Percentiles rank a stretch among this genome's conserved stretches.
Conservation (phyloP, 495 filamentous ascomycete species). For the Aspergillus indologenus region DNA sequence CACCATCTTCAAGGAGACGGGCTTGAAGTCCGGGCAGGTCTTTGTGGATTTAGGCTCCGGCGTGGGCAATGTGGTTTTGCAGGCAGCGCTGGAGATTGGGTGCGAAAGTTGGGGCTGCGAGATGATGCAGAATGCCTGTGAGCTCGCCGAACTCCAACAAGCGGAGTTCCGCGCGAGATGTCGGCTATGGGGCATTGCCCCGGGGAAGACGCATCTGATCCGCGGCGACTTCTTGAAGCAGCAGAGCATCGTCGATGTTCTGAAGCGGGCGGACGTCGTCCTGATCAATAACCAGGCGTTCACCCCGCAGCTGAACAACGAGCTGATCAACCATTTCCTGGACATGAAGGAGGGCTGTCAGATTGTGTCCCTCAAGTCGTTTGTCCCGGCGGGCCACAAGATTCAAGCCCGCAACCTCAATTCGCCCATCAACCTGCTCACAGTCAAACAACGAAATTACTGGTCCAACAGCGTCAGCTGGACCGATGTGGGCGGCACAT, state of each 20-base stretch:
- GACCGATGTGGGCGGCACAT: slow-evolving; percentile 79
- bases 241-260: slow-evolving; percentile 61
- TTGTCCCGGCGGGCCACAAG: slow-evolving; percentile 68
- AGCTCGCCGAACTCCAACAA: slow-evolving; percentile 80
- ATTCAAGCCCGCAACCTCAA: slow-evolving; percentile 66
- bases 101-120: slow-evolving; percentile 97
- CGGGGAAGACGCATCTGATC: slow-evolving; percentile 76
- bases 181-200: slow-evolving; percentile 80
- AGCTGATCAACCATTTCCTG: slow-evolving; percentile 84
- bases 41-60: slow-evolving; percentile 95
- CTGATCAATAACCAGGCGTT: slow-evolving; percentile 98
- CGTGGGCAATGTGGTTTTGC: slow-evolving; percentile 91
- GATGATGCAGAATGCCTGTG: slow-evolving; percentile 84
- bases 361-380: slow-evolving; percentile 80
- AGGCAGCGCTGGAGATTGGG: slow-evolving; percentile 89
- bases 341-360: slow-evolving; percentile 90
- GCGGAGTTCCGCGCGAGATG: slow-evolving; percentile 82
- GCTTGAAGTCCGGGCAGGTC: slow-evolving; percentile 71
- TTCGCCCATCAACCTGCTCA: slow-evolving; percentile 73
- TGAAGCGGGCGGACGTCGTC: slow-evolving; percentile 85
- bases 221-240: slow-evolving; percentile 81
- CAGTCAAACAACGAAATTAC: slow-evolving; percentile 72
- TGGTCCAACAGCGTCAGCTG: slow-evolving; percentile 86
- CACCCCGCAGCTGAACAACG: slow-evolving; percentile 77
- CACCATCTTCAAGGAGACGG: slow-evolving; percentile 72